Base-by-base conservation (phyloP, 108 stramenopile species). In the Fragilaria radians region DNA sequence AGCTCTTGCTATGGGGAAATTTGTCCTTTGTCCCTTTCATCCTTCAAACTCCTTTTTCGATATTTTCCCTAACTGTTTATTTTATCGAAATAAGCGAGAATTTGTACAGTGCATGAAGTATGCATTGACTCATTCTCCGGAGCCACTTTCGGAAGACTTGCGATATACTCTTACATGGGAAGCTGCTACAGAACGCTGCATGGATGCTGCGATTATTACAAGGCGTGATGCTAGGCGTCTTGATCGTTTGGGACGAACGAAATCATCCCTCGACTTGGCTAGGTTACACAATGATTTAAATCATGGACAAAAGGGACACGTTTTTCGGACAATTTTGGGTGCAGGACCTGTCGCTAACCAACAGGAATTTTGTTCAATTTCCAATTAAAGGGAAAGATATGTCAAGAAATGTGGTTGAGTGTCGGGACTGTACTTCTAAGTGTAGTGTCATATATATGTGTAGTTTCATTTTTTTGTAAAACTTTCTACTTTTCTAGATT, bases 1-100 rank as follows among this genome's bases (percentile, higher is more conserved):
- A 65, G 86, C 88, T 17, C 48, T 88, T 24, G 92, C 92, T 22
- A 93, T 93, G 92, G 80, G 81, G 25, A 86, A 88, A 54, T 89
- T 74, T 66, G 92, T 74, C 24, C 74, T 93, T 25, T 74, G 87
- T 33, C 84, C 88, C 18, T 50, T 52, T 2, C 92, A 93, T 63
- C 79, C 86, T 1, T 83, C 81, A 31, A 90, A 90, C 62, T 50
- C 57, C 45, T 90, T 86, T 64, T 88, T 88, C 58, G 32, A 71
- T 25, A 79, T 77, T 31, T 87, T 90, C 48, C 80, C 79, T 42
- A 90, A 86, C 52, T 90, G 89, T 59, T 71, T 86, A 32, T 48
- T 67, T 24, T 90, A 86, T 55, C 31, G 70, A 7, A 81, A 48
- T 48, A 63, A 57, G 27, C 18, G 27, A 22, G 81, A 81, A 50